Conservation (phyloP, 73 alveolate genomes). For the Paramecium caudatum region DNA sequence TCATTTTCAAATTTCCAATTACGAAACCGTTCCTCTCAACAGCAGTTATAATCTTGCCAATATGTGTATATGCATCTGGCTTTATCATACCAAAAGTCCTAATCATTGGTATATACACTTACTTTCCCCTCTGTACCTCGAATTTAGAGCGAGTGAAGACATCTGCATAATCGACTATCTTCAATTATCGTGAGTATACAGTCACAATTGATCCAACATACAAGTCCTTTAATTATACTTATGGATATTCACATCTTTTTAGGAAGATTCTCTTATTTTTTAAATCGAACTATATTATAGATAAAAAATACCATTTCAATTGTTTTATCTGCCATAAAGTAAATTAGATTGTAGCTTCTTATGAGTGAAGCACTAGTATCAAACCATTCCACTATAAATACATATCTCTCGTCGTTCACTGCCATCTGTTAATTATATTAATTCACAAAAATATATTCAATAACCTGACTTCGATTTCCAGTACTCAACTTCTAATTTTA, state of each 20-base stretch:
- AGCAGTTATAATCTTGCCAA: constrained; percentile 93
- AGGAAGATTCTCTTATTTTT: constrained; percentile 92
- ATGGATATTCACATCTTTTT: constrained; percentile 92
- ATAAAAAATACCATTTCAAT: constrained; percentile 89
- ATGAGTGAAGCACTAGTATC: constrained; percentile 93
- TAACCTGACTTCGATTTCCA: not conserved
- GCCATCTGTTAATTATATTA: constrained; percentile 62
- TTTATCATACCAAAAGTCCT: constrained; percentile 97
- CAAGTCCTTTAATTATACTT: constrained; percentile 87
- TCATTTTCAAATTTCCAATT: constrained; percentile 94
- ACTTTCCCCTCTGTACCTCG: constrained; percentile 83
- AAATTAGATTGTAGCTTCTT: constrained; percentile 89
- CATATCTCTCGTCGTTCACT: constrained; percentile 88
- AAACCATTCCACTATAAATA: constrained; percentile 94
- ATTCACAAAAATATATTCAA: constrained; percentile 33
- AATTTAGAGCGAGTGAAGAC: constrained; percentile 91
- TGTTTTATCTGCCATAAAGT: constrained; percentile 93
- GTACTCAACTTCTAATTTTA: not conserved
- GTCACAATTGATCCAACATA: constrained; percentile 93
- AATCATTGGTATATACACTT: constrained; percentile 32
- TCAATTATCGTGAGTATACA: constrained; percentile 94
- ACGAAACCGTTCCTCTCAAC: constrained; percentile 90
- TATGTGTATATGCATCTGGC: constrained; percentile 96
- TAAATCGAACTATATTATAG: constrained; percentile 86
- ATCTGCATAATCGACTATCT: constrained; percentile 96